Evolutionary conservation across 2,329 filamentous ascomycete species (phyloP).

Genomic region (Bipolaris cookei): DNA sequence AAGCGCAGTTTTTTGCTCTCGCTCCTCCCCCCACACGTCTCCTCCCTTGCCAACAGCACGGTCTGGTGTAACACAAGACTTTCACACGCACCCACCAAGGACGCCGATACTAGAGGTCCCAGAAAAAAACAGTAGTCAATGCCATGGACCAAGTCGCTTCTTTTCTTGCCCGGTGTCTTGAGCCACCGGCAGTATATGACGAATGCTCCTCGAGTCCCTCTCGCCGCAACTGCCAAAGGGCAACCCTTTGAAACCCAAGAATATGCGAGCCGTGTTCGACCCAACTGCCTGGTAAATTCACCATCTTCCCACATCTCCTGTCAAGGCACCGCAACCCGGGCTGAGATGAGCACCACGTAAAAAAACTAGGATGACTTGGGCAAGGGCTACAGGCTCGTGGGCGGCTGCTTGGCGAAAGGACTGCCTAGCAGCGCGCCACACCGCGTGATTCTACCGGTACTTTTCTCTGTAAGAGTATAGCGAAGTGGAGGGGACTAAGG

Average conservation of each 20-base stretch:
- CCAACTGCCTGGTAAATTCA: conserved; percentile 7
- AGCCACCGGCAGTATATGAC: conserved; percentile 13
- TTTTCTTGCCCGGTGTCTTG: background rate
- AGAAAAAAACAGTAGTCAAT: background rate
- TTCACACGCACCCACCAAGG: background rate
- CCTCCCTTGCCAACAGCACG: background rate
- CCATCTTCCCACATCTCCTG: background rate
- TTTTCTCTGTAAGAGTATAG: background rate
- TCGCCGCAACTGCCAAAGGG: conserved; percentile 10
- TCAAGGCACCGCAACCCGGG: conserved; percentile 1
- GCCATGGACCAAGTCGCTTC: background rate
- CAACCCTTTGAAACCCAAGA: conserved; percentile 8
- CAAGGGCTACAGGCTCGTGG: background rate
- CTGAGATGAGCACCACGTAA: no score
- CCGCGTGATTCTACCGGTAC: background rate
- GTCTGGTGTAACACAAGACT: background rate
- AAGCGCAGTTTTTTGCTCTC: conserved; percentile 6
- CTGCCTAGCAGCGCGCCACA: background rate
- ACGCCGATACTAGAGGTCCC: conserved; percentile 2
- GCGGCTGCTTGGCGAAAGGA: background rate
- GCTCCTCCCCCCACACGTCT: background rate
- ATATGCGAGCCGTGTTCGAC: conserved; percentile 13
- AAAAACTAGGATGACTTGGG: no score
- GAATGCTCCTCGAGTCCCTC: background rate
- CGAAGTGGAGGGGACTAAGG: background rate